Evolutionary conservation across 371 early-diverging fungal genomes (phyloP).

Genomic region (Catenaria anguillulae): DNA sequence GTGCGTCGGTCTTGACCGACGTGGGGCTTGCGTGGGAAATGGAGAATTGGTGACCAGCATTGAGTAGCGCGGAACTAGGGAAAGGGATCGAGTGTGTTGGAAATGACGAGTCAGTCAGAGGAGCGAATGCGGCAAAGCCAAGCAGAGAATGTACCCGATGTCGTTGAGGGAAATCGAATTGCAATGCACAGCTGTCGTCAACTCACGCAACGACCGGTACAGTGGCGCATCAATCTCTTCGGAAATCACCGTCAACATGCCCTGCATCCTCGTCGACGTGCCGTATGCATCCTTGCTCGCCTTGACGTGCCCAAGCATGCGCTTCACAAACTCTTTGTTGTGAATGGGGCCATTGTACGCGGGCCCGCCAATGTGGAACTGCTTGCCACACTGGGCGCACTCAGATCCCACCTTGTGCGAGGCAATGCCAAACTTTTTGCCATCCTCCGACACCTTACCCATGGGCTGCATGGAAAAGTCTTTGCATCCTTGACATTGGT

Average conservation of each 20-base stretch:
- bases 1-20: constrained; percentile 93
- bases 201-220: constrained; percentile 54
- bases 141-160: no score
- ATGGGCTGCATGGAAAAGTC: constrained; percentile 52
- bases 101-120: background rate
- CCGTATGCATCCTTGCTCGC: constrained; percentile 36
- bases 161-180: constrained; percentile 29
- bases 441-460: constrained; percentile 22
- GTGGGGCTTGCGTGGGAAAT: constrained; percentile 72
- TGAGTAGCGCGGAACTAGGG: constrained; percentile 72
- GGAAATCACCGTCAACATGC: constrained; percentile 77
- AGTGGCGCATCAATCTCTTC: constrained; percentile 44
- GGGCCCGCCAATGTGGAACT: constrained; percentile 77
- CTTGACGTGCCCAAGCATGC: constrained; percentile 55
- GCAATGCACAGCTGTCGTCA: constrained; percentile 52
- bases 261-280: constrained; percentile 75
- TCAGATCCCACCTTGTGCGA: constrained; percentile 21
- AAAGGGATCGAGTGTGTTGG: background rate
- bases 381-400: constrained; percentile 60
- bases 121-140: constrained; percentile 10
- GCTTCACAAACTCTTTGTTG: constrained; percentile 53
- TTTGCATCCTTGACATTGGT: constrained; percentile 72
- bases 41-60: constrained; percentile 84
- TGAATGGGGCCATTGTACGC: constrained; percentile 81
- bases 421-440: constrained; percentile 37